These are phyloP conservation scores for Cutaneotrichosporon arboriforme DNA, from an alignment of 1,284 basidiomycete species.

Conservation along the genomic window DNA sequence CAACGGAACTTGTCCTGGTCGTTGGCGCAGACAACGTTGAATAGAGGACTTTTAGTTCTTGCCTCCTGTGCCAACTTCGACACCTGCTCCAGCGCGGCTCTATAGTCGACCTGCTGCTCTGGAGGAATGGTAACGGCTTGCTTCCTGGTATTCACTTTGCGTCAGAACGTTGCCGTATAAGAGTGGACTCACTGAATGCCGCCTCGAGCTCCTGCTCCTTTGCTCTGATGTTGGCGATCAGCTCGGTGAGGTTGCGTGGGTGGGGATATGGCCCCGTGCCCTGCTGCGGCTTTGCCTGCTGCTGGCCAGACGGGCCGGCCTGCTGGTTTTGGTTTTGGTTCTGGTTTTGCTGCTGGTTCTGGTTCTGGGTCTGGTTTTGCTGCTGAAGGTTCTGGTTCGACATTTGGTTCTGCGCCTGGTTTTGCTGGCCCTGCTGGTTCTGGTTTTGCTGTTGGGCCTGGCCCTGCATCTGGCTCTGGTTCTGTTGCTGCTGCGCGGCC, in stretches of 20 bases:
- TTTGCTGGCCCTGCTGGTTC: neutral
- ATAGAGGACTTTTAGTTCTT: constrained; percentile 16
- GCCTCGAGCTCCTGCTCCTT: constrained; percentile 16
- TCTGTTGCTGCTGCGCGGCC: constrained; percentile 3
- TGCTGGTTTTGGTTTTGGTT: constrained; percentile 4
- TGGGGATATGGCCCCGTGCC: constrained; percentile 10
- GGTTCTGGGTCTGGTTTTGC: neutral
- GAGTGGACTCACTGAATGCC: constrained; percentile 14
- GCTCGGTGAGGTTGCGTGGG: constrained; percentile 10
- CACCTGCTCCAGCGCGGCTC: constrained; percentile 8
- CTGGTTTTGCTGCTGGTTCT: constrained; percentile 3
- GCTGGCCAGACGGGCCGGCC: constrained; percentile 5
- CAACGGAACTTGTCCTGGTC: constrained; percentile 13
- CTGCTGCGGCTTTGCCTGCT: constrained; percentile 5
- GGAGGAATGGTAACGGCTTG: constrained; percentile 10
- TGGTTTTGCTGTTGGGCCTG: constrained; percentile 9
- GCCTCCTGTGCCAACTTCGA: constrained; percentile 10
- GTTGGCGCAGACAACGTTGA: constrained; percentile 12
- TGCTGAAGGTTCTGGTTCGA: neutral
- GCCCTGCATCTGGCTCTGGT: constrained; percentile 1
- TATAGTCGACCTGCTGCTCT: constrained; percentile 15
- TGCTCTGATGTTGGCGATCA: constrained; percentile 12
- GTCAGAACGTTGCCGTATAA: neutral
- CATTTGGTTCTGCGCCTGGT: neutral
- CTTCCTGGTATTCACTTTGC: constrained; percentile 13